Evolutionary conservation across 2,329 filamentous ascomycete species (phyloP).

Genomic region (Teratosphaeria viscida): DNA sequence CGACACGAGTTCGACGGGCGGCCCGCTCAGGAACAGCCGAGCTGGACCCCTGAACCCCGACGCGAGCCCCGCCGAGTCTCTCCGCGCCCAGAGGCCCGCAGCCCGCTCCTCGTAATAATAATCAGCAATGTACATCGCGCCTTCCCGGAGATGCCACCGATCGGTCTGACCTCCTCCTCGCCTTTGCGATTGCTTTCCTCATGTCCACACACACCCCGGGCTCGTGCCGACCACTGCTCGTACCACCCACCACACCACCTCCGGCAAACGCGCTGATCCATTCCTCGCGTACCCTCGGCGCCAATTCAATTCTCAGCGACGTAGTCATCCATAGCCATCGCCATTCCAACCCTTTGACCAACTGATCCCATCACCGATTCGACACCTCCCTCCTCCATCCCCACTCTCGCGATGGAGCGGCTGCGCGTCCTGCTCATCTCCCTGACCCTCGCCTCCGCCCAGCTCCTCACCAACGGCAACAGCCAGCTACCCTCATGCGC

Average conservation of each 20-base stretch:
- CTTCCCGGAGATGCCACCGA: neutral
- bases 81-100: neutral
- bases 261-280: neutral
- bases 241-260: neutral
- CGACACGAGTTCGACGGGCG: neutral
- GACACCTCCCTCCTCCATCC: neutral
- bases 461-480: slow-evolving; percentile 24
- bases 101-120: neutral
- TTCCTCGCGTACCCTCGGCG: neutral
- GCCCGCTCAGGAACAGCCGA: neutral
- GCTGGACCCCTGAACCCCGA: neutral
- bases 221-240: neutral
- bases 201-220: neutral
- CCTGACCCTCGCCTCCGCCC: slow-evolving; percentile 11
- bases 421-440: slow-evolving; percentile 1
- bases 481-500: slow-evolving; percentile 28
- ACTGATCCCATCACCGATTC: neutral
- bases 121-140: neutral
- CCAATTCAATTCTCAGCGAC: neutral
- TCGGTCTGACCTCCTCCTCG: neutral
- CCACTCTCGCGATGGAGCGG: neutral
- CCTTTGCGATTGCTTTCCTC: neutral
- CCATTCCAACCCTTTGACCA: neutral
- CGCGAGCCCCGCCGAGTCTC: neutral
- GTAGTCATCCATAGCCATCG: neutral